phyloP scores from a whole-genome alignment of 768 basidiomycete species.

The Panellus pusillus region DNA sequence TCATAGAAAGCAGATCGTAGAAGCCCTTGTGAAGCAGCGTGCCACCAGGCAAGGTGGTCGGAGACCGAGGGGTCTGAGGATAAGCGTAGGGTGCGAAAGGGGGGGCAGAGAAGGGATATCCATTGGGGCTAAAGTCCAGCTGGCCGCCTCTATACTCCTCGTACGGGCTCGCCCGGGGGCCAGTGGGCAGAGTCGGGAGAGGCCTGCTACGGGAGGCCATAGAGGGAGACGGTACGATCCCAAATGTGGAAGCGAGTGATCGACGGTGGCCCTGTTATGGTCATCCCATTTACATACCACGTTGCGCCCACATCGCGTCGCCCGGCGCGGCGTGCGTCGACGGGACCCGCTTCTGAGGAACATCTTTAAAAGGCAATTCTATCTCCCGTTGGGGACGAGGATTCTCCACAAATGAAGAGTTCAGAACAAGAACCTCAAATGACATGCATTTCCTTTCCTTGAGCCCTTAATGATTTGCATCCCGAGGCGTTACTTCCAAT shows the following conservation, averaged over 20 bases:
- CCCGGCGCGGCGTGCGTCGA: no score
- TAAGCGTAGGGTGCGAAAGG: constrained; percentile 35
- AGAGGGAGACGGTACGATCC: not conserved
- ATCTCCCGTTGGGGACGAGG: no score
- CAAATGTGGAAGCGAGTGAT: not conserved
- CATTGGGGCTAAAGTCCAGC: constrained; percentile 30
- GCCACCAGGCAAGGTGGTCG: constrained; percentile 59
- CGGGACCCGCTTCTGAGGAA: no score
- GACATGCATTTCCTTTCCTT: not conserved
- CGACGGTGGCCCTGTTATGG: no score
- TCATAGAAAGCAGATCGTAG: constrained; percentile 81
- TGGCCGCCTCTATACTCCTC: constrained; percentile 13
- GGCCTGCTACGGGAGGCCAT: constrained; percentile 24
- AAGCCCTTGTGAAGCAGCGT: constrained; percentile 88
- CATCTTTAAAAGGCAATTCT: no score
- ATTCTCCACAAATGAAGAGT: no score
- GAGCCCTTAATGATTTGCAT: constrained; percentile 15
- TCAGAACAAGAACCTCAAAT: no score
- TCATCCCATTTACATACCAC: no score
- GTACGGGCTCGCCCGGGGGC: constrained; percentile 14
- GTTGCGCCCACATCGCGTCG: no score
- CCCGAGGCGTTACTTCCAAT: no score
- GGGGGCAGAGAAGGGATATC: constrained; percentile 43
- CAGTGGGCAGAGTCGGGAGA: constrained; percentile 32
- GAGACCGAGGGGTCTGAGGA: constrained; percentile 39